phyloP scores from a whole-genome alignment of 768 basidiomycete species.

The Aureoboletus auriporus region DNA sequence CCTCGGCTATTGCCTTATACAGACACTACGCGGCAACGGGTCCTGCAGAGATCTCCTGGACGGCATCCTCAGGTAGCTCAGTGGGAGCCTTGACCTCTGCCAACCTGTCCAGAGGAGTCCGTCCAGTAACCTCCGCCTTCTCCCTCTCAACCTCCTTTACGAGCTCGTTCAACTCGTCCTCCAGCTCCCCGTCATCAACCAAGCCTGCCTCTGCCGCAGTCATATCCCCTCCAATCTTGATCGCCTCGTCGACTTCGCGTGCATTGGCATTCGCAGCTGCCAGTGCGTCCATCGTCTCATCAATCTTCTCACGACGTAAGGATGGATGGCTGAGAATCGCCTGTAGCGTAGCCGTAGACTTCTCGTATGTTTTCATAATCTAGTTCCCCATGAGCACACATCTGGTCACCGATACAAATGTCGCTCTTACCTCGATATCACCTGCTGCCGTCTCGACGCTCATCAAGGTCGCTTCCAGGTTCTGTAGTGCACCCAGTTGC shows the following conservation, averaged over 20 bases:
- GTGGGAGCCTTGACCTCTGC: slow-evolving; percentile 17
- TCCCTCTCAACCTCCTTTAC: slow-evolving; percentile 42
- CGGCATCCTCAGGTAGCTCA: not conserved
- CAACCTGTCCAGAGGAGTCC: slow-evolving; percentile 17
- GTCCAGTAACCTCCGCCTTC: slow-evolving; percentile 33
- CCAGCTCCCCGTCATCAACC: slow-evolving; percentile 56
- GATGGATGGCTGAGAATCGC: slow-evolving; percentile 77
- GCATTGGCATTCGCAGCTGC: slow-evolving; percentile 81
- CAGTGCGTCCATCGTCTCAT: slow-evolving; percentile 84
- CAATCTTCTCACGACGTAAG: slow-evolving; percentile 72
- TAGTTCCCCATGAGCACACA: slow-evolving; percentile 24
- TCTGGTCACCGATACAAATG: not conserved
- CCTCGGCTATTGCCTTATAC: slow-evolving; percentile 6
- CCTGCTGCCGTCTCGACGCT: slow-evolving; percentile 87
- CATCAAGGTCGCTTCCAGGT: slow-evolving; percentile 71
- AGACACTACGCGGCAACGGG: slow-evolving; percentile 11
- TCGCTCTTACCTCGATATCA: slow-evolving; percentile 68
- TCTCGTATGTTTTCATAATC: slow-evolving; percentile 86
- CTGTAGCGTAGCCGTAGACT: slow-evolving; percentile 73
- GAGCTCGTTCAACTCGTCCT: slow-evolving; percentile 62
- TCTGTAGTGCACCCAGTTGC: slow-evolving; percentile 68
- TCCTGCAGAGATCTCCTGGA: not conserved
- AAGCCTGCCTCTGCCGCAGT: slow-evolving; percentile 44
- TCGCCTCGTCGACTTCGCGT: slow-evolving; percentile 74
- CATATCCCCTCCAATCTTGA: slow-evolving; percentile 63